Base-by-base conservation (phyloP, 2,329 filamentous ascomycete species). In the Stemphylium lycopersici region DNA sequence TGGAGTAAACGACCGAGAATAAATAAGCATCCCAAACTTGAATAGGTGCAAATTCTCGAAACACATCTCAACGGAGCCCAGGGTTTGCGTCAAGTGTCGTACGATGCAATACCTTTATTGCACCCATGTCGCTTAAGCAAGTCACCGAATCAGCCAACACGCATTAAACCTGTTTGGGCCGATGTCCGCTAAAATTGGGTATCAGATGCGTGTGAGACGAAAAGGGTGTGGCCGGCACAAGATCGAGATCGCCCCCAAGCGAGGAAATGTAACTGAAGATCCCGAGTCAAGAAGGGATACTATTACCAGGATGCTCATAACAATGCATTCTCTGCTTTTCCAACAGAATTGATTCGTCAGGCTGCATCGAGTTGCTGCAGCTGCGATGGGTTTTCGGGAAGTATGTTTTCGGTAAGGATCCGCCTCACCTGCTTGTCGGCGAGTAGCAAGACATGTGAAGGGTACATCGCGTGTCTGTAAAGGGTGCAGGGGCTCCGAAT, bases 51-150 rank as follows among this genome's bases (percentile, higher is more conserved):
- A 46, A 59, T 48, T 56, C 44, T 42, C 54, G 46, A 58, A 55
- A 59, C 59, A 52, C 48, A 49, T 26, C 29, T 47, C 47, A 33
- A 39, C 44, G 47, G 46, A 39, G 40, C 36, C 41, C 49, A 54
- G 41, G 41, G 46, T 40, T 46, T 49, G 49, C 48, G 34, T 51
- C 36, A 37, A 58, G 46, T 37, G 46, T 62, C 57, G 57, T 62
- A 62, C 59, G 59, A 60, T 58, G 34, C 46, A 46, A 48, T 58
- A 44, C 46, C 48, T 38, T 50, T 44, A 50, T 56, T 58, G 57
- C 37, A 62, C 46, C 52, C 52, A 56, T 52, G 59, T 60, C 57
- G 59, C 54, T 60, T 60, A 62, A 48, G 57, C 57, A 55, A 45
- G 49, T 37, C n/a, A 39, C 41, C 52, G 42, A 42, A 59, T 61